Evolutionary conservation across 2,329 filamentous ascomycete species (phyloP), one percentile per base, ranked within the genome.

Genomic region (Chaetomiaceae sp.): DNA sequence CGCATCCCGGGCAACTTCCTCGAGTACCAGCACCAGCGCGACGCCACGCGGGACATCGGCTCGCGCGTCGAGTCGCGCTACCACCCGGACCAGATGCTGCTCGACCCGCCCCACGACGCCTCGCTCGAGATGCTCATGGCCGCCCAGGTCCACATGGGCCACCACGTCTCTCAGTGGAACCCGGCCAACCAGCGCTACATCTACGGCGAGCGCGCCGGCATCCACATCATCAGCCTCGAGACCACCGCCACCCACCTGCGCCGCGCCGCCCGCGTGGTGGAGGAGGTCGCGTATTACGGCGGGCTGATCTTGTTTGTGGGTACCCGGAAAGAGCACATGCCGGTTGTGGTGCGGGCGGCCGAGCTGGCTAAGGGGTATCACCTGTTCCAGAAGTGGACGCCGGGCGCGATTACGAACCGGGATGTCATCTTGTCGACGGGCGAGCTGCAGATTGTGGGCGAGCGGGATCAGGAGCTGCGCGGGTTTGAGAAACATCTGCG

Each of bases 181-280:
- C 91, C 94, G 10, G 85, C 84, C 48, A 99, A 97, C 74, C 86
- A 90, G 59, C 82, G 88, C 61, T 97, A 97, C 73, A 97, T 99
- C 68, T 91, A 89, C 68, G 94, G 94, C 63, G 82, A 95, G 57
- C 81, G 94, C 40, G 81, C 94, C 61, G 90, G 87, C 14, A 85
- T 95, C 56, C 92, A 96, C 73, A 90, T 99, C 68, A 96, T 99
- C 69, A 87, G 86, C 9, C 84, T 97, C 3, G 94, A 99, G 68
- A 80, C 84, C 55, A 97, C 89, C 29, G 90, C 90, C 13, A 86
- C 90, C 14, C 86, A 97, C 71, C 80, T 99, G 51, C 85, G 92
- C n/a, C 85, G 94, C 46, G 91, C 94, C 4, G 90, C 90, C n/a
- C 88, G 91, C 63, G 84, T 99, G 4, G 90, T 97, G 1, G 85